Percentiles rank a stretch among this genome's conserved stretches.
These are phyloP conservation scores for Pachyrhizus erosus DNA, from an alignment of 306 rosid species.

Conservation along the genomic window DNA sequence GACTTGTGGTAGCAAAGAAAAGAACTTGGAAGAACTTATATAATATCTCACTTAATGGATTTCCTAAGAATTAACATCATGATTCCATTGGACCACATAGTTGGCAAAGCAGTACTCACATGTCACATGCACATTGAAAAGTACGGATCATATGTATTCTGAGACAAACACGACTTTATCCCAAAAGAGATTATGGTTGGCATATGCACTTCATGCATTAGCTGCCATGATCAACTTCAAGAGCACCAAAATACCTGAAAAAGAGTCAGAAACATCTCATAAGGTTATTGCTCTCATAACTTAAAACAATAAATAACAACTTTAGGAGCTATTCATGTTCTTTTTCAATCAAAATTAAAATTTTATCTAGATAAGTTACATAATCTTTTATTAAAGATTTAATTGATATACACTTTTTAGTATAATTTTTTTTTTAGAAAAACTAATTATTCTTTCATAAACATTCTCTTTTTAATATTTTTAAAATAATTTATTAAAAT, in stretches of 20 bases:
- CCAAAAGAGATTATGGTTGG: not conserved
- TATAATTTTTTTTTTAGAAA: no score
- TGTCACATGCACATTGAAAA: not conserved
- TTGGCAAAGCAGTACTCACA: conserved; percentile 9
- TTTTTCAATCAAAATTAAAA: no score
- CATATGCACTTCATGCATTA: conserved; percentile 10
- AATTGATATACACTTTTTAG: no score
- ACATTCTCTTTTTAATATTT: no score
- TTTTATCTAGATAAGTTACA: no score
- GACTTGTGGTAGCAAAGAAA: not conserved
- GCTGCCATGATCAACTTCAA: conserved; percentile 20
- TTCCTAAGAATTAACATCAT: not conserved
- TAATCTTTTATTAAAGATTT: no score
- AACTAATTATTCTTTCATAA: no score
- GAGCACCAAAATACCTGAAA: conserved; percentile 58
- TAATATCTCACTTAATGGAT: not conserved
- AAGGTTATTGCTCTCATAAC: not conserved
- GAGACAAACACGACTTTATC: conserved; percentile 23
- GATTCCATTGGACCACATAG: not conserved
- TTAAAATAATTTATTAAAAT: no score
- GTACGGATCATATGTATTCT: conserved; percentile 1
- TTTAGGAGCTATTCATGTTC: no score
- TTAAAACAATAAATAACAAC: not conserved
- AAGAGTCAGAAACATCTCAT: not conserved
- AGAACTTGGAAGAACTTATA: not conserved